A percentile compares a stretch with the other conserved stretches of the same genome.
Conservation (phyloP, 1,284 basidiomycete genomes). For the Malassezia psittaci region DNA sequence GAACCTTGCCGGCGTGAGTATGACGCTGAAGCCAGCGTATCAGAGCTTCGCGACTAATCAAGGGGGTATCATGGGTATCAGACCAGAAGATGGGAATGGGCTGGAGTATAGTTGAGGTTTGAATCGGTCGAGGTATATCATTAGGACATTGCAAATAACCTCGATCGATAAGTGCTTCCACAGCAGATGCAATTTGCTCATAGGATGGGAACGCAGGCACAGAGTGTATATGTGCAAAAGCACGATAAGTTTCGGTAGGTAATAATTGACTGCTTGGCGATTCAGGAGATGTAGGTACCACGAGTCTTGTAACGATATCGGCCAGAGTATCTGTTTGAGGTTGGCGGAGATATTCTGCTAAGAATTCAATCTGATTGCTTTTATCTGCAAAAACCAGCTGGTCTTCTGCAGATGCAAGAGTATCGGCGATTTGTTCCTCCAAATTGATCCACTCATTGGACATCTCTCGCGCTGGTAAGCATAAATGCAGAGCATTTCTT, state of each 20-base stretch:
- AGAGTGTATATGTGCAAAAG: not conserved
- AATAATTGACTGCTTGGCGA: not conserved
- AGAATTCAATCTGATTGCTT: not conserved
- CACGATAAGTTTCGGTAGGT: not conserved
- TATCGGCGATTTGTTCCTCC: conserved; percentile 1
- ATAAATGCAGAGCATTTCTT: not conserved
- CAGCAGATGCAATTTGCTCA: not conserved
- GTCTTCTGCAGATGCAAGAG: not conserved
- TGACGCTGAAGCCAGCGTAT: not conserved
- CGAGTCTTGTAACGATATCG: not conserved
- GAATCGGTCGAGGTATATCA: not conserved
- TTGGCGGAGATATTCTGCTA: not conserved
- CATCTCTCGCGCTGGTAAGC: conserved; percentile 3
- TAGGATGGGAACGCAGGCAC: not conserved
- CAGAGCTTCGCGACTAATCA: not conserved
- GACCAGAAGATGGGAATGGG: not conserved
- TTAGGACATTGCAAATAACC: not conserved
- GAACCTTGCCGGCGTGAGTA: not conserved
- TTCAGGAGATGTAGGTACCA: not conserved
- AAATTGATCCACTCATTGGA: not conserved
- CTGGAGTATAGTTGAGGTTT: not conserved
- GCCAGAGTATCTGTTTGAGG: not conserved
- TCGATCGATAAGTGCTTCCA: not conserved
- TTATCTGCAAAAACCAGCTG: not conserved
- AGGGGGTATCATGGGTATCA: not conserved